A percentile compares a stretch with the other conserved stretches of the same genome.
Conservation (phyloP, 2,329 filamentous ascomycete species). For the Trichoderma hamatum region DNA sequence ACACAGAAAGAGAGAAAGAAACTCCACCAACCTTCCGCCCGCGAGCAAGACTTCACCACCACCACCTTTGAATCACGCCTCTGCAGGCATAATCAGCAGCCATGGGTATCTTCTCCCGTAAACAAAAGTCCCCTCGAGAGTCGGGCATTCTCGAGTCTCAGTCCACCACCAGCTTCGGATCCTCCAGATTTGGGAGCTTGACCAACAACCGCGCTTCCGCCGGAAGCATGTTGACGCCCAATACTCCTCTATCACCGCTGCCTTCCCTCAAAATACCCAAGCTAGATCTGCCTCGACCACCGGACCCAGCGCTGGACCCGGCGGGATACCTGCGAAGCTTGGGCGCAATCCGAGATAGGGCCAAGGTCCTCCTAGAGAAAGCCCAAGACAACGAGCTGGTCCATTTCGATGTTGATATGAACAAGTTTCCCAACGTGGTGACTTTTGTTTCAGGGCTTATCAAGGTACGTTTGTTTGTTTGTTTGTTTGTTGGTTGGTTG, state of each 20-base stretch:
- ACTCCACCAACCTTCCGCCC: background rate
- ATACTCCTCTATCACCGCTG: conserved; percentile 56
- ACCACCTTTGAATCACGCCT: background rate
- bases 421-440: conserved; percentile 81
- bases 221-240: conserved; percentile 49
- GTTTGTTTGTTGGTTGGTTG: background rate
- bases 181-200: conserved; percentile 51
- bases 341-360: conserved; percentile 81
- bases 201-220: conserved; percentile 54
- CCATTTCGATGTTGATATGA: conserved; percentile 88
- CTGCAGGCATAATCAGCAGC: conserved; percentile 7
- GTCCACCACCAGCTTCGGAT: conserved; percentile 56
- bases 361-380: conserved; percentile 72
- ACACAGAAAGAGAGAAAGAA: background rate
- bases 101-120: conserved; percentile 62
- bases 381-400: conserved; percentile 75
- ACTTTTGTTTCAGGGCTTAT: conserved; percentile 90
- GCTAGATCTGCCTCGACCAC: conserved; percentile 78
- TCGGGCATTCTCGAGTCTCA: conserved; percentile 48
- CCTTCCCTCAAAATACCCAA: conserved; percentile 65
- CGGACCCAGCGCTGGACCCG: conserved; percentile 85
- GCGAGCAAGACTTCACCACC: background rate
- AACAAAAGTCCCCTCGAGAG: conserved; percentile 53
- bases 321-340: conserved; percentile 90
- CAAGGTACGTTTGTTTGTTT: conserved; percentile 63